A percentile compares a stretch with the other conserved stretches of the same genome.
Evolutionary conservation across 2,329 filamentous ascomycete genomes (phyloP).

Genomic region (Aspergillus intermedius): DNA sequence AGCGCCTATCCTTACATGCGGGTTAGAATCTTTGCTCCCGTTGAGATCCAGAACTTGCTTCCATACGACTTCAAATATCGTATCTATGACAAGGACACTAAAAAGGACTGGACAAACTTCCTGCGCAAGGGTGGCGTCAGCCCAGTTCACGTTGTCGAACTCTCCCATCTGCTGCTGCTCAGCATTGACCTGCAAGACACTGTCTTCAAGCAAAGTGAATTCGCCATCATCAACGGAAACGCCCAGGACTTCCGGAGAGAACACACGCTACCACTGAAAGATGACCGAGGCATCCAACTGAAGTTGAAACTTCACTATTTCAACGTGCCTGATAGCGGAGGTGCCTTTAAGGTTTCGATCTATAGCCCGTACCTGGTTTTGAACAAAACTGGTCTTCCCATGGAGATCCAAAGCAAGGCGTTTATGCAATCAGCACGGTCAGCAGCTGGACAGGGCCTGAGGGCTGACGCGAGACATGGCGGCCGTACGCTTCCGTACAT

Average conservation of each 20-base stretch:
- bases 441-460: constrained; percentile 72
- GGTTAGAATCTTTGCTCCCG: constrained; percentile 80
- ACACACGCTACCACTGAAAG: constrained; percentile 70
- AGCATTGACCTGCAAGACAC: constrained; percentile 97
- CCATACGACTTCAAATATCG: constrained; percentile 99
- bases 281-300: constrained; percentile 71
- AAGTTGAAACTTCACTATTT: constrained; percentile 86
- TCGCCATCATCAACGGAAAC: constrained; percentile 91
- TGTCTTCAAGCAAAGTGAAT: constrained; percentile 88
- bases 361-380: constrained; percentile 92
- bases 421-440: constrained; percentile 77
- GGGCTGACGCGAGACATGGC: constrained; percentile 44
- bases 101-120: constrained; percentile 99
- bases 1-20: constrained; percentile 91
- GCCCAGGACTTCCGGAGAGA: constrained; percentile 83
- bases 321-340: constrained; percentile 81
- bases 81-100: constrained; percentile 97
- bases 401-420: constrained; percentile 81
- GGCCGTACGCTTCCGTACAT: constrained; percentile 78
- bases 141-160: constrained; percentile 91
- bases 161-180: constrained; percentile 85
- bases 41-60: constrained; percentile 88
- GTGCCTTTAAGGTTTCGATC: constrained; percentile 90
- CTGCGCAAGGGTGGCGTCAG: constrained; percentile 92
- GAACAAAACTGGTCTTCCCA: constrained; percentile 87